A percentile compares a stretch with the other conserved stretches of the same genome.
Conservation (phyloP, 1,284 basidiomycete genomes). For the Hymenochaete sp. region DNA sequence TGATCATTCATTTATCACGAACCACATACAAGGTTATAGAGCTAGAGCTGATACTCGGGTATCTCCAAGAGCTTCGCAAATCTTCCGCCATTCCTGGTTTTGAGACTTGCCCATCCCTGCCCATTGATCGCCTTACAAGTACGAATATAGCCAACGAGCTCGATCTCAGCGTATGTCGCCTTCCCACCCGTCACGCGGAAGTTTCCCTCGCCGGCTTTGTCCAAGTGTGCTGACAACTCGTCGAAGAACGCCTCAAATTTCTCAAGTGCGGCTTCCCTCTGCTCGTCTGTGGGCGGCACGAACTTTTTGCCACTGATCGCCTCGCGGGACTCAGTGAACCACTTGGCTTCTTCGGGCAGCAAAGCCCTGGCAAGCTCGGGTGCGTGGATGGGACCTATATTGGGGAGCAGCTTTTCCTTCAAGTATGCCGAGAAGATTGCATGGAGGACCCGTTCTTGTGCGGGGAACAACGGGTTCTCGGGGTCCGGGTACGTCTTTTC, state of each 20-base stretch:
- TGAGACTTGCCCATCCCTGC: conserved; percentile 3
- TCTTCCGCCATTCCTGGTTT: conserved; percentile 4
- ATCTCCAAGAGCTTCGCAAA: conserved; percentile 11
- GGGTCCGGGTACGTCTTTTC: conserved; percentile 37
- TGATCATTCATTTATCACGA: too few species aligned
- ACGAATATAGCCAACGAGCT: conserved; percentile 5
- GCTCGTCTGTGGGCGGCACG: too few species aligned
- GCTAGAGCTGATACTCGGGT: neutral
- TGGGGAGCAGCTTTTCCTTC: conserved; percentile 13
- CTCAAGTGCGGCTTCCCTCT: too few species aligned
- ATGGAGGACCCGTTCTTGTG: conserved; percentile 25
- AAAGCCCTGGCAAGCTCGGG: neutral
- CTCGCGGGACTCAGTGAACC: conserved; percentile 2
- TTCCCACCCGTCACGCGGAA: conserved; percentile 2
- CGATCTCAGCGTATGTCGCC: neutral
- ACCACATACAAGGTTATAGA: too few species aligned
- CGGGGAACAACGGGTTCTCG: conserved; percentile 28
- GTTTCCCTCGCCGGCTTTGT: conserved; percentile 13
- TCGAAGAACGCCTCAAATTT: too few species aligned
- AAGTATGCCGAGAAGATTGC: conserved; percentile 23
- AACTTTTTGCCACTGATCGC: conserved; percentile 7
- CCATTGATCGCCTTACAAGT: neutral
- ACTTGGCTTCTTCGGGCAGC: neutral
- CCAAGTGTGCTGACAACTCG: conserved; percentile 14
- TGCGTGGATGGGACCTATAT: conserved; percentile 14